phyloP scores from a whole-genome alignment of 2,329 filamentous ascomycete genomes.

The Didymosphaeria variabile region DNA sequence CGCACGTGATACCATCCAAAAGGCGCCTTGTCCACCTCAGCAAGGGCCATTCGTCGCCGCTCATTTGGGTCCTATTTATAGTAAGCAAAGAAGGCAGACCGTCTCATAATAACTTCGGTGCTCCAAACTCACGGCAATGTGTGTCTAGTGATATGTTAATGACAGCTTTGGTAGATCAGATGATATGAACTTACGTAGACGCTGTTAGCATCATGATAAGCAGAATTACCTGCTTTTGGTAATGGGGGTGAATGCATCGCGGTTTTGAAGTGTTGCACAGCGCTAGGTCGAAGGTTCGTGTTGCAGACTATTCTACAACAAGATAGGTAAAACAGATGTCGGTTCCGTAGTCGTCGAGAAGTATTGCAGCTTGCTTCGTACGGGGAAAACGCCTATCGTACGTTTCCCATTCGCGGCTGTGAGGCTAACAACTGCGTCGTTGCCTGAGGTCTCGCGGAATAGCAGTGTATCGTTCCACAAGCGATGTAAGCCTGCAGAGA shows the following conservation, averaged over 20 bases:
- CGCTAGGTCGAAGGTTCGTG: neutral
- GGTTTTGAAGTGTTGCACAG: neutral
- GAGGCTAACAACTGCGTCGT: neutral
- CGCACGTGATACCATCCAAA: constrained; percentile 74
- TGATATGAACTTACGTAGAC: constrained; percentile 17
- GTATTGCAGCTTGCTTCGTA: neutral
- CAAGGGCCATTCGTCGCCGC: constrained; percentile 46
- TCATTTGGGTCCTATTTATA: constrained; percentile 41
- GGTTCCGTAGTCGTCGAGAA: neutral
- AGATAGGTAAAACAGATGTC: neutral
- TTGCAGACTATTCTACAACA: neutral
- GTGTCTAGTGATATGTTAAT: constrained; percentile 18
- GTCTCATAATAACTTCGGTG: neutral
- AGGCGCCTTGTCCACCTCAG: constrained; percentile 48
- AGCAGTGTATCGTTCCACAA: neutral
- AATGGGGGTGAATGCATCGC: constrained; percentile 12
- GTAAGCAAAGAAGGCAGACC: neutral
- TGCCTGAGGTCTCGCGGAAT: neutral
- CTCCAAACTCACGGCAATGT: constrained; percentile 27
- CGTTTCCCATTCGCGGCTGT: constrained; percentile 11
- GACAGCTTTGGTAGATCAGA: neutral
- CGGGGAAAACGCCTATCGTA: neutral
- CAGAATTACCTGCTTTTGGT: constrained; percentile 18
- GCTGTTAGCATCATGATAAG: constrained; percentile 19
- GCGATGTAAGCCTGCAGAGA: neutral